These are phyloP conservation scores for Cyclocybe aegerita DNA, from an alignment of 768 basidiomycete species.

Conservation along the genomic window DNA sequence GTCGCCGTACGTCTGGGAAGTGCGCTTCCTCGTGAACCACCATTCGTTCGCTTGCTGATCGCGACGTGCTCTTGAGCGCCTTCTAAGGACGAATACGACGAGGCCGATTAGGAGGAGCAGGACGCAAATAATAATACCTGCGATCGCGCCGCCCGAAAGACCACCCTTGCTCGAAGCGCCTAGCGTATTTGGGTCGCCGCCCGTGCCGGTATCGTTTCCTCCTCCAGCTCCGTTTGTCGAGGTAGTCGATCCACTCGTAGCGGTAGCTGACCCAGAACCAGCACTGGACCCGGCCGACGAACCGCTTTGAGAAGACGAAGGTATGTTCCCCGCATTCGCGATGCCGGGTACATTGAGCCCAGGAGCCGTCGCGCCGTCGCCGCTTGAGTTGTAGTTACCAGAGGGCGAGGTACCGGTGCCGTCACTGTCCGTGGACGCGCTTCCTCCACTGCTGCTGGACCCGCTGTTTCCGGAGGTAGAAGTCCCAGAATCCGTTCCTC, in stretches of 20 bases:
- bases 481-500: not conserved
- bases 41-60: slow-evolving; percentile 40
- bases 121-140: slow-evolving; percentile 39
- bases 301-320: too few species aligned
- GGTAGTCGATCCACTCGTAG: slow-evolving; percentile 2
- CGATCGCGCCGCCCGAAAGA: slow-evolving; percentile 43
- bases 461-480: not conserved
- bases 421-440: not conserved
- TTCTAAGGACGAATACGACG: slow-evolving; percentile 44
- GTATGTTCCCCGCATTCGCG: too few species aligned
- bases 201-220: slow-evolving; percentile 3
- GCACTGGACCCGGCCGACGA: not conserved
- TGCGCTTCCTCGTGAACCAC: slow-evolving; percentile 38
- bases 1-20: slow-evolving; percentile 26
- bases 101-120: slow-evolving; percentile 33
- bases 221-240: not conserved
- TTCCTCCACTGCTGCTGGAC: not conserved
- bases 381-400: not conserved
- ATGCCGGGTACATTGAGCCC: too few species aligned
- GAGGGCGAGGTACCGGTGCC: not conserved
- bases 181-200: not conserved
- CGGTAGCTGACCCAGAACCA: not conserved
- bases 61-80: slow-evolving; percentile 42
- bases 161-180: slow-evolving; percentile 5
- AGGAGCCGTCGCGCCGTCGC: too few species aligned